Percentiles rank a stretch among this genome's conserved stretches.
phyloP scores from a whole-genome alignment of 345 rosid species.

The Trapa bicornis region DNA sequence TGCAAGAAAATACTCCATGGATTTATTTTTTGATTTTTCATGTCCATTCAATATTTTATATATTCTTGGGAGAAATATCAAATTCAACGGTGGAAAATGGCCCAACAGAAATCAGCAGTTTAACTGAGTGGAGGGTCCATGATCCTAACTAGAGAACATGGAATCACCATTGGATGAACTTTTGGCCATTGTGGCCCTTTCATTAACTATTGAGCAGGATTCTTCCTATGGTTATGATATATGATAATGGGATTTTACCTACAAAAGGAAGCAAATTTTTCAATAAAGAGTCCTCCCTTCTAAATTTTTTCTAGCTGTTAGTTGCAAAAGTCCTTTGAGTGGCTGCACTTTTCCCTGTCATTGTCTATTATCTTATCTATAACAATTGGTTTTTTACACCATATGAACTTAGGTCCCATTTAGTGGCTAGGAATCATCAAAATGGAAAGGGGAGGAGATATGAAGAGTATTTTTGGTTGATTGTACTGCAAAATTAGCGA shows the following conservation, averaged over 20 bases:
- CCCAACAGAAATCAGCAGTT: not conserved
- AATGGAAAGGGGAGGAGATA: no score
- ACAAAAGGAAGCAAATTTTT: not conserved
- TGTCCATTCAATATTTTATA: not conserved
- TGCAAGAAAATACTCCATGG: not conserved
- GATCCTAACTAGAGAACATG: not conserved
- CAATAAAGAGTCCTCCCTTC: not conserved
- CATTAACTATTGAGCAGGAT: not conserved
- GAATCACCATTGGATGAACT: not conserved
- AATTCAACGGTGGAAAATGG: not conserved
- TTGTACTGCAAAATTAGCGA: no score
- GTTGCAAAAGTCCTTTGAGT: not conserved
- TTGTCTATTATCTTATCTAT: not conserved
- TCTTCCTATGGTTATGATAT: not conserved
- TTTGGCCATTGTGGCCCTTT: not conserved
- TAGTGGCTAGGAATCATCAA: no score
- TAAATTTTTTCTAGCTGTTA: not conserved
- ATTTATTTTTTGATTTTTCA: not conserved
- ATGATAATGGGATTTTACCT: not conserved
- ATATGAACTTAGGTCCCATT: not conserved
- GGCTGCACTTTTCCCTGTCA: not conserved
- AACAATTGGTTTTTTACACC: not conserved
- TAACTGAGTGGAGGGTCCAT: not conserved
- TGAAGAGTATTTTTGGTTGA: no score
- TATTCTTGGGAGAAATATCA: not conserved